These are phyloP conservation scores for Paraphaeosphaeria minitans DNA, from an alignment of 2,329 filamentous ascomycete species.

Conservation along the genomic window DNA sequence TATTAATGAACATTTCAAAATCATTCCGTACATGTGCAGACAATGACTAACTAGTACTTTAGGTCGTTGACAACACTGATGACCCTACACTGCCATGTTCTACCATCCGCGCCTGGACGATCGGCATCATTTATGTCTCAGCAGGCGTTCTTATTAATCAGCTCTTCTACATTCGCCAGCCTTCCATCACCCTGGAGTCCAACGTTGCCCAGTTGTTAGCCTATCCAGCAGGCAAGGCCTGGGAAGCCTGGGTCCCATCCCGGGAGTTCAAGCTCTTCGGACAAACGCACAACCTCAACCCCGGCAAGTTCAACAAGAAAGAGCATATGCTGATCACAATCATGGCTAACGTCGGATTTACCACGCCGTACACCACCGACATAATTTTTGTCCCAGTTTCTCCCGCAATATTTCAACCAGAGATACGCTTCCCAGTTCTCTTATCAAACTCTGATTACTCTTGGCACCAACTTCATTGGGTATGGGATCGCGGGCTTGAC, in stretches of 20 bases:
- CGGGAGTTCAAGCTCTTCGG: constrained; percentile 13
- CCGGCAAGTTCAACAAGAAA: constrained; percentile 19
- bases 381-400: constrained; percentile 58
- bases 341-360: constrained; percentile 46
- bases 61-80: constrained; percentile 16
- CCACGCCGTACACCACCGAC: constrained; percentile 56
- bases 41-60: neutral
- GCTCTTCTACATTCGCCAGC: constrained; percentile 14
- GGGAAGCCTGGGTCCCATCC: constrained; percentile 11
- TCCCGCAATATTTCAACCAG: constrained; percentile 59
- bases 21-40: neutral
- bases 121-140: constrained; percentile 12
- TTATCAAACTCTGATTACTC: constrained; percentile 9
- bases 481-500: constrained; percentile 14
- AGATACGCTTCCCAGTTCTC: constrained; percentile 54
- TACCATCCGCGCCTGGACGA: constrained; percentile 15
- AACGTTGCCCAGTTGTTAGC: constrained; percentile 15
- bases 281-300: constrained; percentile 14
- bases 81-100: constrained; percentile 28
- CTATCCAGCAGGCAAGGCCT: constrained; percentile 12
- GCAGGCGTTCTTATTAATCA: constrained; percentile 37
- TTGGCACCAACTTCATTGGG: constrained; percentile 14
- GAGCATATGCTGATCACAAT: constrained; percentile 23
- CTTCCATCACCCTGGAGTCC: constrained; percentile 8
- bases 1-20: neutral